Conservation (phyloP, 805 yeast genomes). For the Candida montana region DNA sequence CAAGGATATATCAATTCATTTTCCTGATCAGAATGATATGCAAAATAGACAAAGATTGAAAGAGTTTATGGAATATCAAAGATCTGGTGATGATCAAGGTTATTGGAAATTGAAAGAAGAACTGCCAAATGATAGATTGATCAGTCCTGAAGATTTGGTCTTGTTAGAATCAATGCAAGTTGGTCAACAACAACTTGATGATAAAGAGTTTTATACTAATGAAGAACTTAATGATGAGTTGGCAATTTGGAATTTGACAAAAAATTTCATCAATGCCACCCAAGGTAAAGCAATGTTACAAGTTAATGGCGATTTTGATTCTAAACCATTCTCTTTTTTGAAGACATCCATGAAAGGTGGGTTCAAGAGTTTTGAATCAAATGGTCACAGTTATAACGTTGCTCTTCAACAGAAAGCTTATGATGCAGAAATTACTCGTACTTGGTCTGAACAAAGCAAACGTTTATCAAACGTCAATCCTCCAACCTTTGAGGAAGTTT, state of each 20-base stretch:
- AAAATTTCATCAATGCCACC: conserved; percentile 87
- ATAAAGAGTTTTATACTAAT: conserved; percentile 53
- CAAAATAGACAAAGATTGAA: conserved; percentile 92
- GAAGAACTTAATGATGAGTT: conserved; percentile 70
- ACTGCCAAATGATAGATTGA: conserved; percentile 72
- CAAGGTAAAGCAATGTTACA: conserved; percentile 97
- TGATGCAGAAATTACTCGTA: conserved; percentile 81
- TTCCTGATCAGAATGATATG: conserved; percentile 96
- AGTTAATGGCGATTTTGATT: conserved; percentile 91
- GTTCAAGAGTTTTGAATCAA: conserved; percentile 45
- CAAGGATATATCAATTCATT: conserved; percentile 83
- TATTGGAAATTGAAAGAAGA: conserved; percentile 84
- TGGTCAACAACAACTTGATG: conserved; percentile 86
- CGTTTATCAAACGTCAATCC: conserved; percentile 39
- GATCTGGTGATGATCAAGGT: conserved; percentile 92
- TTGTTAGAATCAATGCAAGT: conserved; percentile 87
- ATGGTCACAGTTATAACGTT: conserved; percentile 72
- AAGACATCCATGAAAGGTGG: conserved; percentile 96
- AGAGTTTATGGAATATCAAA: conserved; percentile 96
- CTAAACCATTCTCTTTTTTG: conserved; percentile 81
- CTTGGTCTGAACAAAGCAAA: conserved; percentile 82
- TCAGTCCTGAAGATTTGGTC: conserved; percentile 86
- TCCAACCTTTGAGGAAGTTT: conserved; percentile 20
- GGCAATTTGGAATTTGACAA: conserved; percentile 91
- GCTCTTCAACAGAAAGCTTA: conserved; percentile 86